Base-by-base conservation (phyloP, 2,329 filamentous ascomycete genomes). In the Cladosporium sp. region DNA sequence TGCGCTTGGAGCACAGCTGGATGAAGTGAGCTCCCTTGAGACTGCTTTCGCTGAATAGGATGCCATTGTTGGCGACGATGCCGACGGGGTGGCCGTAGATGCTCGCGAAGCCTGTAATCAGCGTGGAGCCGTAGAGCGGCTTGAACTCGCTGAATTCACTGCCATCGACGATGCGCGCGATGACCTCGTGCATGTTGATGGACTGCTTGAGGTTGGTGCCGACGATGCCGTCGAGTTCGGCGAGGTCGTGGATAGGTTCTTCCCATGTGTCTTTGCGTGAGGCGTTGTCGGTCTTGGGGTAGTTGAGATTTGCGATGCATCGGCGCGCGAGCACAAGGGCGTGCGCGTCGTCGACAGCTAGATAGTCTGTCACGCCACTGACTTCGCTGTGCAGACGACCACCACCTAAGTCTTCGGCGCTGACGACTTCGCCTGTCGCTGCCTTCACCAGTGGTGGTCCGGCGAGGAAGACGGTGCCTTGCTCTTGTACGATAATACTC, bases 1-100 rank as follows among this genome's bases (percentile, higher is more conserved):
- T 88, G 65, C 95, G 90, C 79, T 97, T 93, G 33, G 90, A 86
- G 81, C 94, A 98, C 5, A 99, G 87, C 79, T 99, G 92, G 73
- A 98, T 92, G 78, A 99, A 99, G 80, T 99, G 95, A 0, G 95
- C 93, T 40, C 93, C 95, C 80, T 99, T 99, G 68, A 97, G 85
- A 10, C 92, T 89, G 11, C 91, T 93, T 61, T 93, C 88, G 64
- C 91, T 92, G 82, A 98, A 96, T 7, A 99, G 84, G 72, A 98
- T 97, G 64, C 95, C 95, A 73, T 97, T 95, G 82, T 98, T 98
- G 69, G 94, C 94, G 21, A 99, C 84, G 73, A 99, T 96, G 68
- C 94, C 94, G 21, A 98, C 92, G 63, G 88, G 91, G 70, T 96
- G 91, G 52, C 93, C 93, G 78, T 97, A 91, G 75, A 98, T 96